Evolutionary conservation across 768 basidiomycete genomes (phyloP).

Genomic region (Leccinellum rugosiceps): DNA sequence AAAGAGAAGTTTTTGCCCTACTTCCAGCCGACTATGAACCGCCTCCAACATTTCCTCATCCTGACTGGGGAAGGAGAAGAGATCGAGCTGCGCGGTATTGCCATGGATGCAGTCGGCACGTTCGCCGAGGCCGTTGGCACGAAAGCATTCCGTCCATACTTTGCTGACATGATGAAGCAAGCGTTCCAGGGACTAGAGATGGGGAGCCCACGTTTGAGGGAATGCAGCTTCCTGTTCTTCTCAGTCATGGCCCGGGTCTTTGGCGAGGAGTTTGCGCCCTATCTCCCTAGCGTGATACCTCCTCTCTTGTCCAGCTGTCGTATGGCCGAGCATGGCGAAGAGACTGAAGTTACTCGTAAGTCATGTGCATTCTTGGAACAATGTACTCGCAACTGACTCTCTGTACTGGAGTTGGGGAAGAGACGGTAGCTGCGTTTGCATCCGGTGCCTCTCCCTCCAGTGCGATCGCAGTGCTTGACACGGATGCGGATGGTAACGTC

Average conservation of each 20-base stretch:
- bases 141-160: conserved; percentile 93
- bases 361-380: background rate
- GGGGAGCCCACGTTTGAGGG: conserved; percentile 82
- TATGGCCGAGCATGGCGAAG: conserved; percentile 79
- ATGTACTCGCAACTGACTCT: background rate
- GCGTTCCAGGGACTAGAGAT: conserved; percentile 88
- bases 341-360: conserved; percentile 42
- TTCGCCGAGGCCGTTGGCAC: conserved; percentile 96
- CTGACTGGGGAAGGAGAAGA: conserved; percentile 89
- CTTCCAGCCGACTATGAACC: conserved; percentile 88
- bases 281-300: conserved; percentile 83
- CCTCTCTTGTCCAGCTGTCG: conserved; percentile 78
- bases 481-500: conserved; percentile 52
- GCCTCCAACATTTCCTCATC: conserved; percentile 83
- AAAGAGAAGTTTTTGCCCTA: conserved; percentile 89
- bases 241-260: conserved; percentile 98
- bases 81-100: conserved; percentile 90
- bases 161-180: conserved; percentile 93
- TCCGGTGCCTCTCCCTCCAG: conserved; percentile 72
- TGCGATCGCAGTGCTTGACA: conserved; percentile 60
- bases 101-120: conserved; percentile 98
- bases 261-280: conserved; percentile 87
- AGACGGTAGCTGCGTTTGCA: conserved; percentile 59
- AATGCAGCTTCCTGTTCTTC: conserved; percentile 98
- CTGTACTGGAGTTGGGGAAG: conserved; percentile 41